Base-by-base conservation (phyloP, 1,284 basidiomycete species). In the Tremellales sp. region DNA sequence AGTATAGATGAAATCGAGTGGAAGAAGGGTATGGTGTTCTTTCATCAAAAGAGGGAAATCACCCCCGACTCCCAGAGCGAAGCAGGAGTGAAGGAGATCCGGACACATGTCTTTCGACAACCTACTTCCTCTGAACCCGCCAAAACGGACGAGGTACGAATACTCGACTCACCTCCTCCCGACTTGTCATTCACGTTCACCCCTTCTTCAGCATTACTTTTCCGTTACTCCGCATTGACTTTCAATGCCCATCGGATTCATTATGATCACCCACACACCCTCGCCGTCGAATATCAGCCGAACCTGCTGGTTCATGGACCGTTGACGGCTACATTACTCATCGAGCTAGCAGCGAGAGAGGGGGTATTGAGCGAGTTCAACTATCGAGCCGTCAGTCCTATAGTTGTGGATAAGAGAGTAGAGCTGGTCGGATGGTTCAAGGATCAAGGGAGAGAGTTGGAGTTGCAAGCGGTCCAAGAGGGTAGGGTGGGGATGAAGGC, bases 251-350 rank as follows among this genome's bases (percentile, higher is more conserved):
- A 74, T 55, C 65, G 64, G 49, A 70, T 74, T 37, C 71, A 74
- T 54, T 74, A 74, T 53, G 70, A 72, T 52, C 53, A 51, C 8
- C 49, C 83, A 23, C 88, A 84, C 64, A 81, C 85, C 12, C 80
- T 79, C 42, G 67, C 75, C 21, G 77, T 76, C n/a, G 85, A 90
- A 70, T 85, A 85, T 10, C 86, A 88, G 60, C 79, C 67, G 82
- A 86, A 87, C 70, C 81, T 86, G 13, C 78, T 90, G 13, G 85
- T 90, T 6, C 88, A 90, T 64, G 87, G 85, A 0, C 87, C 88
- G 21, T 73, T 90, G 40, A 89, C 83, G 1, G 85, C 87, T 0
- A 76, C 87, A 43, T 82, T 89, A 79, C 75, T 89, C 4, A 75
- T 89, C 37, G 86, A 89, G 62, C 73, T 79, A 0, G 76, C 81